phyloP scores from a whole-genome alignment of 371 early-diverging fungal genomes.

The Mortierella sp. region DNA sequence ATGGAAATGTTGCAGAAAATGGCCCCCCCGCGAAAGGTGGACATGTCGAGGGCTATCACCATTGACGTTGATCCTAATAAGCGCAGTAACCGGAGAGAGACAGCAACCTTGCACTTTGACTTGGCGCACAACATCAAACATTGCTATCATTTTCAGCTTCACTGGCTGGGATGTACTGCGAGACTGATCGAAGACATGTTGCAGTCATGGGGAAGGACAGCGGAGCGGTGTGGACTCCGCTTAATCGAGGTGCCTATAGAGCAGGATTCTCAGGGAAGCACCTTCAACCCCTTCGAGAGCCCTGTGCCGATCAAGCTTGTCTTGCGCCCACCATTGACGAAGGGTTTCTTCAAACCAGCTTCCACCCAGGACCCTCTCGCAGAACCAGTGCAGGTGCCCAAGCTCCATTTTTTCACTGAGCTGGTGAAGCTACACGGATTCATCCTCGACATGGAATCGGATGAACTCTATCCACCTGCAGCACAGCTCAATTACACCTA shows the following conservation, averaged over 20 bases:
- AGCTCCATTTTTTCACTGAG: conserved; percentile 83
- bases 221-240: conserved; percentile 89
- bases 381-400: conserved; percentile 68
- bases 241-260: conserved; percentile 93
- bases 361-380: conserved; percentile 29
- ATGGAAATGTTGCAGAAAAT: conserved; percentile 46
- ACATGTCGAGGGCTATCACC: conserved; percentile 70
- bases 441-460: conserved; percentile 95
- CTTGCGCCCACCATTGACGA: conserved; percentile 70
- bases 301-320: conserved; percentile 78
- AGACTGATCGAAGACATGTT: conserved; percentile 90
- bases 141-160: conserved; percentile 93
- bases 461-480: conserved; percentile 64
- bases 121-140: conserved; percentile 86
- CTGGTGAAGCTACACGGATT: conserved; percentile 85
- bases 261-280: conserved; percentile 73
- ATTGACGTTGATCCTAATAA: conserved; percentile 85
- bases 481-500: conserved; percentile 75
- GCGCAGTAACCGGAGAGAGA: conserved; percentile 81
- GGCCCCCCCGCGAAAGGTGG: conserved; percentile 34
- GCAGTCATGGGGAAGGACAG: conserved; percentile 83
- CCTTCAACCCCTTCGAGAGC: conserved; percentile 91
- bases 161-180: conserved; percentile 96
- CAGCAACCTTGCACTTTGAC: conserved; percentile 91
- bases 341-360: conserved; percentile 48